Evolutionary conservation across 2,329 filamentous ascomycete genomes (phyloP).

Genomic region (Sporothrix mexicana): DNA sequence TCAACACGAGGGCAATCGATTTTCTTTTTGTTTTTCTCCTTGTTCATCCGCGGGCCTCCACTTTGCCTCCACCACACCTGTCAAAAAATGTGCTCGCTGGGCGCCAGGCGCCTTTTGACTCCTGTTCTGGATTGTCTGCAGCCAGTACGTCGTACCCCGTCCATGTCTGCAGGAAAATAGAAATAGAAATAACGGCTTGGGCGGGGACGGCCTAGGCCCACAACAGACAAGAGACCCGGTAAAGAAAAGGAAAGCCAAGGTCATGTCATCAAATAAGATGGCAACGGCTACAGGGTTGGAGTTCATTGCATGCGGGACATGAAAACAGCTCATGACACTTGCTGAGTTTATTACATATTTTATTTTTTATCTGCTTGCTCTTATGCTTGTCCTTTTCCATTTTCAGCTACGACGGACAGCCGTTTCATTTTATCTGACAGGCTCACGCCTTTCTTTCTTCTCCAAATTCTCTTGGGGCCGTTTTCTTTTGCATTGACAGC

Average conservation of each 20-base stretch:
- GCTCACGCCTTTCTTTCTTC: not conserved
- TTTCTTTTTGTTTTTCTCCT: not conserved
- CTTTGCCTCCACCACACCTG: not conserved
- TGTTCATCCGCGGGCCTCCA: not conserved
- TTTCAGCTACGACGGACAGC: not conserved
- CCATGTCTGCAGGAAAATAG: not conserved
- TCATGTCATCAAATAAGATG: not conserved
- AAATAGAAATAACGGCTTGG: not conserved
- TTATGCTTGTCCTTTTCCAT: not conserved
- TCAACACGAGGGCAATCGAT: conserved; percentile 3
- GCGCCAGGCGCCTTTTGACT: not conserved
- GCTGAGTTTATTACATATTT: not conserved
- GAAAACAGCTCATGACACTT: not conserved
- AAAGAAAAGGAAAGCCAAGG: not conserved
- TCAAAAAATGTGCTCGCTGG: conserved; percentile 1
- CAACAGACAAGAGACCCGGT: not conserved
- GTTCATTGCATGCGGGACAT: too few species aligned
- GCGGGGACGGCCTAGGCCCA: not conserved
- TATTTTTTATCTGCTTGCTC: not conserved
- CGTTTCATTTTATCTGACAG: not conserved
- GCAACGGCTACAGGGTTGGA: too few species aligned
- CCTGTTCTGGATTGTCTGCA: not conserved
- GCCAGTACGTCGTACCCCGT: not conserved
- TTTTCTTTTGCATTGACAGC: conserved; percentile 6
- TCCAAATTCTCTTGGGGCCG: not conserved